Conservation (phyloP, 805 yeast genomes). For the Millerago galiae region DNA sequence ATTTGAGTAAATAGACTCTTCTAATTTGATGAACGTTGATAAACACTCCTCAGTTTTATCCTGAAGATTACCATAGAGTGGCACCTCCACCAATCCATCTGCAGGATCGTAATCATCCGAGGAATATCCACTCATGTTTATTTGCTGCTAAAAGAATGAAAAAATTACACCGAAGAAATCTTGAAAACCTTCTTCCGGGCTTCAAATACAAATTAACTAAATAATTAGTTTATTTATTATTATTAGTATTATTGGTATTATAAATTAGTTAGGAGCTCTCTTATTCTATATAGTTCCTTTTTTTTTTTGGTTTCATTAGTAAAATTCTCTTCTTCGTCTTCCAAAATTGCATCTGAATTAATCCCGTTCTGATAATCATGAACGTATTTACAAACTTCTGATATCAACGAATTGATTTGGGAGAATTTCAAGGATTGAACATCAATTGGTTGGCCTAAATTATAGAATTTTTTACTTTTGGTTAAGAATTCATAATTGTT, state of each 20-base stretch:
- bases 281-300: slow-evolving; percentile 1
- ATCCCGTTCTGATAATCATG: not conserved
- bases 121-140: too few species aligned
- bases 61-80: slow-evolving; percentile 30
- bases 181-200: too few species aligned
- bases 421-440: not conserved
- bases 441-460: slow-evolving; percentile 5
- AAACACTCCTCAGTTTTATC: slow-evolving; percentile 69
- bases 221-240: too few species aligned
- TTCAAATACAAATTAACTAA: too few species aligned
- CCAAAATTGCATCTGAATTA: not conserved
- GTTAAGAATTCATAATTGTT: slow-evolving; percentile 2
- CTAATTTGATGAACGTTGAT: slow-evolving; percentile 47
- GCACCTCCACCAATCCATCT: too few species aligned
- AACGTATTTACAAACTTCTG: slow-evolving; percentile 5
- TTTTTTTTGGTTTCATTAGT: not conserved
- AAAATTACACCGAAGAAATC: too few species aligned
- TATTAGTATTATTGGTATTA: too few species aligned
- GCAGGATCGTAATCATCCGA: too few species aligned
- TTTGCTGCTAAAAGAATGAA: too few species aligned
- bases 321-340: not conserved
- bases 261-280: not conserved
- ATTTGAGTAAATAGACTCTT: slow-evolving; percentile 54
- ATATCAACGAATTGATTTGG: slow-evolving; percentile 2
- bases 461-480: slow-evolving; percentile 1